Evolutionary conservation across 768 basidiomycete genomes (phyloP).

Genomic region (Leucocoprinus leucothites): DNA sequence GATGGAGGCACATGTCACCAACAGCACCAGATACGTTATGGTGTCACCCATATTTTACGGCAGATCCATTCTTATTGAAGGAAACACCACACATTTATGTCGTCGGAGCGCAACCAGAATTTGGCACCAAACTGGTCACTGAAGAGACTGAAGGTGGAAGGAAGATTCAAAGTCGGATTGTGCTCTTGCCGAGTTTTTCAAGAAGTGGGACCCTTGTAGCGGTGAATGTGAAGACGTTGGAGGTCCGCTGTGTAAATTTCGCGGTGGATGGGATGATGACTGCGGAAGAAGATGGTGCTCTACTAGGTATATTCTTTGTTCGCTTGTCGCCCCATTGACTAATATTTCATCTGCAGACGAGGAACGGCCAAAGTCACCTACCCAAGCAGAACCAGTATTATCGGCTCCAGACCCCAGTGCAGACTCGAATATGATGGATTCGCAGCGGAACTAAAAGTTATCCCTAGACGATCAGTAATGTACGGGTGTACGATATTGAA

Average conservation of each 20-base stretch:
- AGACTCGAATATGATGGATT: conserved; percentile 14
- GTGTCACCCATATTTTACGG: conserved; percentile 90
- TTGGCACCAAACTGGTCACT: conserved; percentile 68
- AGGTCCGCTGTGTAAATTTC: conserved; percentile 61
- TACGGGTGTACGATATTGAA: neutral
- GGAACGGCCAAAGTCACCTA: conserved; percentile 15
- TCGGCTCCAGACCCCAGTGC: conserved; percentile 20
- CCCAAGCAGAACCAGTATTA: conserved; percentile 22
- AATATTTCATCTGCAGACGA: conserved; percentile 13
- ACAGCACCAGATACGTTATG: conserved; percentile 98
- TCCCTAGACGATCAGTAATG: neutral
- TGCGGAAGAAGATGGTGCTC: conserved; percentile 19
- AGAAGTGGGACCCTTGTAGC: conserved; percentile 77
- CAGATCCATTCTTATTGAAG: conserved; percentile 87
- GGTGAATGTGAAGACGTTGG: conserved; percentile 75
- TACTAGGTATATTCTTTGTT: conserved; percentile 16
- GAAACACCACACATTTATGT: conserved; percentile 89
- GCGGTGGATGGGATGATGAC: conserved; percentile 44
- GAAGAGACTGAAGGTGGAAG: conserved; percentile 27
- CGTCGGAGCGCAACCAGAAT: conserved; percentile 86
- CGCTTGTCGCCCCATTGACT: neutral
- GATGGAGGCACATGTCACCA: conserved; percentile 97
- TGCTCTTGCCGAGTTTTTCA: conserved; percentile 80
- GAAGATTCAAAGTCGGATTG: conserved; percentile 56
- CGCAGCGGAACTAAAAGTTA: conserved; percentile 5